These are phyloP conservation scores for Iberis pinnata DNA, from an alignment of 345 rosid species.

Conservation along the genomic window DNA sequence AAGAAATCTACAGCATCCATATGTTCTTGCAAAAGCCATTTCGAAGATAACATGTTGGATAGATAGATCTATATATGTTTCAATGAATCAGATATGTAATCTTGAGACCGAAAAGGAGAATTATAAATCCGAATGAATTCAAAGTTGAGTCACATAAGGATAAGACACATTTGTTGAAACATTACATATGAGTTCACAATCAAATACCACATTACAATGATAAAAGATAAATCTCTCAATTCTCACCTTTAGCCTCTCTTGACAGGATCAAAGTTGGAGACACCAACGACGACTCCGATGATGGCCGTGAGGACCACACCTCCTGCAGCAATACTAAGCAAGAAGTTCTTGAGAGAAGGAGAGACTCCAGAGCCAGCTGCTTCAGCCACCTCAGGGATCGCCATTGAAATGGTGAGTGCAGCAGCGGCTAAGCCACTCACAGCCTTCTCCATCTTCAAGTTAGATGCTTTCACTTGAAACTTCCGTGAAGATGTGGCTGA, in stretches of 20 bases:
- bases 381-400: slow-evolving; percentile 65
- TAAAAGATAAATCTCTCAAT: neutral
- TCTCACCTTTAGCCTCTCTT: slow-evolving; percentile 51
- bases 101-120: neutral
- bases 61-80: too few species aligned
- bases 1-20: too few species aligned
- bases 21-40: too few species aligned
- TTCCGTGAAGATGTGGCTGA: slow-evolving; percentile 17
- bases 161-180: slow-evolving; percentile 1
- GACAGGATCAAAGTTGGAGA: slow-evolving; percentile 57
- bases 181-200: slow-evolving; percentile 10
- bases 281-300: slow-evolving; percentile 74
- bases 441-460: slow-evolving; percentile 54
- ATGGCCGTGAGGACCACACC: slow-evolving; percentile 51
- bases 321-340: slow-evolving; percentile 76
- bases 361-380: slow-evolving; percentile 54
- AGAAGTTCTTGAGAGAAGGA: slow-evolving; percentile 90
- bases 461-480: slow-evolving; percentile 38
- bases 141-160: too few species aligned
- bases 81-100: neutral
- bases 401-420: slow-evolving; percentile 67
- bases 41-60: too few species aligned
- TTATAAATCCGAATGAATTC: too few species aligned
- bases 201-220: neutral
- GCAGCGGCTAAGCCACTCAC: slow-evolving; percentile 64